These are phyloP conservation scores for Botrytis porri DNA, from an alignment of 2,329 filamentous ascomycete genomes.

Conservation along the genomic window DNA sequence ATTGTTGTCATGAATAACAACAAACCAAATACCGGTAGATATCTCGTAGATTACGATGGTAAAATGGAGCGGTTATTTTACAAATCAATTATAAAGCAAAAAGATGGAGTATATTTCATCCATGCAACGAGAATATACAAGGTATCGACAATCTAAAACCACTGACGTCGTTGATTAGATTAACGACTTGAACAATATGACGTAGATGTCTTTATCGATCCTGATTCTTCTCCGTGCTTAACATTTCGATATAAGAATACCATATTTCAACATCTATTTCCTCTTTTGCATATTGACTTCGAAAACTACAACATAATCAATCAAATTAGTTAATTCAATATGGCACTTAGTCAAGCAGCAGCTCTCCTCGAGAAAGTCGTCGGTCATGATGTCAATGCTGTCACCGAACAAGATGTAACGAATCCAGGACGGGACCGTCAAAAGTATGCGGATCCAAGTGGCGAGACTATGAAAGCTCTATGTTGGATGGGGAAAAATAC, in stretches of 20 bases:
- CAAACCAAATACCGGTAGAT: neutral
- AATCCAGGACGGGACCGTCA: conserved; percentile 55
- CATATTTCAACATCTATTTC: neutral
- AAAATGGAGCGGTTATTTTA: neutral
- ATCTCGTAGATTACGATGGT: neutral
- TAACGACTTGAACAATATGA: neutral
- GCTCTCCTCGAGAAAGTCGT: conserved; percentile 62
- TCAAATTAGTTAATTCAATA: conserved; percentile 36
- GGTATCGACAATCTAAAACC: neutral
- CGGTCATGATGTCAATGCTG: conserved; percentile 64
- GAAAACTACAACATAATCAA: neutral
- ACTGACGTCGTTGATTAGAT: conserved; percentile 13
- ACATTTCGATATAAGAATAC: neutral
- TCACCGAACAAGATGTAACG: conserved; percentile 65
- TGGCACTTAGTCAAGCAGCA: conserved; percentile 65
- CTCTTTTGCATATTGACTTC: neutral
- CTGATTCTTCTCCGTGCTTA: neutral
- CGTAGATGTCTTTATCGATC: neutral
- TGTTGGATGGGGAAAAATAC: conserved; percentile 80
- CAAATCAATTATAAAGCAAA: neutral
- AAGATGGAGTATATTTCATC: neutral
- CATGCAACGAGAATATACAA: neutral
- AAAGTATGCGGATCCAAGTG: conserved; percentile 49
- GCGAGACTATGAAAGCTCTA: conserved; percentile 73
- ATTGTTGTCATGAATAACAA: neutral